Evolutionary conservation across 305 asterid species (phyloP).

Genomic region (Withania somnifera): DNA sequence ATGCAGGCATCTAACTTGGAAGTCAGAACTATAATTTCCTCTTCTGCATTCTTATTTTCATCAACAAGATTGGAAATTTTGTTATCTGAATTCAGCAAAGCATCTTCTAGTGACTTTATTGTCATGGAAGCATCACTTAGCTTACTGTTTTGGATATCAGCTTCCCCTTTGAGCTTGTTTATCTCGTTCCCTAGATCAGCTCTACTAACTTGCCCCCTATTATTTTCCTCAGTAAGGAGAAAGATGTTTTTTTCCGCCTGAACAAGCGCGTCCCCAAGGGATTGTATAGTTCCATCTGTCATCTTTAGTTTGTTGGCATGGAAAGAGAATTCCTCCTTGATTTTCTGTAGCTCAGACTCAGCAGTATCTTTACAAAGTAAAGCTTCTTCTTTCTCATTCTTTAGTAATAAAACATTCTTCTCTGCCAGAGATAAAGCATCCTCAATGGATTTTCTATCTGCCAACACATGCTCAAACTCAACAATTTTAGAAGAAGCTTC

Average conservation of each 20-base stretch:
- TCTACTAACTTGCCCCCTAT: slow-evolving; percentile 29
- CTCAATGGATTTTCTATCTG: slow-evolving; percentile 40
- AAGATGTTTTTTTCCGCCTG: slow-evolving; percentile 47
- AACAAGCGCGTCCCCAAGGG: slow-evolving; percentile 70
- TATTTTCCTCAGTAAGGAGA: slow-evolving; percentile 53
- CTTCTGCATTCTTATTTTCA: slow-evolving; percentile 47
- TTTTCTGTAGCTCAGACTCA: slow-evolving; percentile 44
- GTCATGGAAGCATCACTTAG: slow-evolving; percentile 52
- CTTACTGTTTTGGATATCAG: slow-evolving; percentile 44
- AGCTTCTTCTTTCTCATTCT: slow-evolving; percentile 50
- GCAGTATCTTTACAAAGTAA: slow-evolving; percentile 32
- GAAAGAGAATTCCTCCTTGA: slow-evolving; percentile 40
- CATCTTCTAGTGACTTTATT: slow-evolving; percentile 61
- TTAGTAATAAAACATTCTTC: slow-evolving; percentile 38
- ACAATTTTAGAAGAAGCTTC: slow-evolving; percentile 39
- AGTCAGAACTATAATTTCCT: slow-evolving; percentile 43
- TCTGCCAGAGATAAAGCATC: slow-evolving; percentile 51
- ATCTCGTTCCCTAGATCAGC: slow-evolving; percentile 61
- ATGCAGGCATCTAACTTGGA: slow-evolving; percentile 55
- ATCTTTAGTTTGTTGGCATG: slow-evolving; percentile 38
- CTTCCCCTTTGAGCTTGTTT: slow-evolving; percentile 62
- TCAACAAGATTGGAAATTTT: slow-evolving; percentile 34
- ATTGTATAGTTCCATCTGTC: slow-evolving; percentile 52
- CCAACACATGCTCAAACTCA: slow-evolving; percentile 44
- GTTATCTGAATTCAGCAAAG: slow-evolving; percentile 35